Percentiles rank a stretch among this genome's conserved stretches.
Evolutionary conservation across 2,329 filamentous ascomycete genomes (phyloP).

Genomic region (Calonectria pseudoturangicola): DNA sequence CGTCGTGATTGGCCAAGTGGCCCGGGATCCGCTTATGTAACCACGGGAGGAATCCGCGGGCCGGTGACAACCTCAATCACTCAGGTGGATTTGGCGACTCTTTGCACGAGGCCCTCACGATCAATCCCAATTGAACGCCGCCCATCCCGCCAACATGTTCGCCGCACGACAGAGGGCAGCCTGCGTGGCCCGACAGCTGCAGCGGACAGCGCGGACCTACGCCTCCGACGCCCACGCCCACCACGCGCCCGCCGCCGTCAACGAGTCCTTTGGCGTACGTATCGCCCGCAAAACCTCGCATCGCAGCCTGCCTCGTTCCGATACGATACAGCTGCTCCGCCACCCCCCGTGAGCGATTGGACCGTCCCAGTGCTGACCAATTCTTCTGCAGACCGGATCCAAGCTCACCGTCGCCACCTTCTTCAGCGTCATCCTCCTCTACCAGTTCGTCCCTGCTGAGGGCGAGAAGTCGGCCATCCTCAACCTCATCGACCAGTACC

Average conservation of each 20-base stretch:
- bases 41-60: constrained; percentile 46
- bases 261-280: constrained; percentile 76
- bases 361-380: constrained; percentile 39
- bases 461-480: constrained; percentile 69
- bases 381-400: constrained; percentile 67
- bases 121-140: constrained; percentile 59
- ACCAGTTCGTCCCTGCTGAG: constrained; percentile 70
- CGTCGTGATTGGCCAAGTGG: constrained; percentile 49
- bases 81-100: constrained; percentile 49
- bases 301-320: constrained; percentile 15
- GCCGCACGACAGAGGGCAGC: constrained; percentile 67
- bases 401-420: constrained; percentile 67
- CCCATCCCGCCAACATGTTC: constrained; percentile 60
- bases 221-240: constrained; percentile 72
- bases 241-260: constrained; percentile 67
- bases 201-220: constrained; percentile 68
- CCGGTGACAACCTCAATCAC: constrained; percentile 56
- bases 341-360: constrained; percentile 28
- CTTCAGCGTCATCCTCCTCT: constrained; percentile 66
- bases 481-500: constrained; percentile 67
- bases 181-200: constrained; percentile 61
- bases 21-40: constrained; percentile 55
- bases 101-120: constrained; percentile 53
- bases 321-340: not conserved
- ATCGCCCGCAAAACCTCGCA: constrained; percentile 47